Percentiles rank a stretch among this genome's conserved stretches.
Evolutionary conservation across 306 rosid genomes (phyloP).

Genomic region (Amphicarpaea edgeworthii): DNA sequence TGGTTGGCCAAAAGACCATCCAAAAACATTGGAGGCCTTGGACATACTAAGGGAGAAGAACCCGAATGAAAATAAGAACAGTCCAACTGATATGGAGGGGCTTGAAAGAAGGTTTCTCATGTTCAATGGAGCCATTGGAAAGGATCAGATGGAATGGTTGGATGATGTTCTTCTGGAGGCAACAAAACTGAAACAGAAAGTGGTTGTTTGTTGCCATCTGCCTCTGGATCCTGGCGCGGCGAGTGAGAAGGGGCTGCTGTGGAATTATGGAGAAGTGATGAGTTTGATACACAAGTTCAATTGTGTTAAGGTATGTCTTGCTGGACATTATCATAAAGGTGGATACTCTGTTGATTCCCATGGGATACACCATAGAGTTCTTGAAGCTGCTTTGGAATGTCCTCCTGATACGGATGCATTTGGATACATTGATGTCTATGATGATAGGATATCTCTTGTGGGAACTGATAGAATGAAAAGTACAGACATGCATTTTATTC

Average conservation of each 20-base stretch:
- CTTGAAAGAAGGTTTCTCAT: conserved; percentile 81
- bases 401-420: conserved; percentile 82
- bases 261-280: conserved; percentile 91
- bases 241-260: conserved; percentile 59
- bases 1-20: conserved; percentile 90
- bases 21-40: conserved; percentile 65
- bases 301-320: conserved; percentile 83
- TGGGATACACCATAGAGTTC: conserved; percentile 84
- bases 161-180: conserved; percentile 76
- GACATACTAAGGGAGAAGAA: conserved; percentile 68
- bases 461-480: conserved; percentile 73
- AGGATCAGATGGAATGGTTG: conserved; percentile 88
- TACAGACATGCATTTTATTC: conserved; percentile 69
- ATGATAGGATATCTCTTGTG: conserved; percentile 63
- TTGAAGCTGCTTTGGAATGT: conserved; percentile 96
- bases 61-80: conserved; percentile 84
- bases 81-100: conserved; percentile 73
- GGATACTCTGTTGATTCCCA: conserved; percentile 80
- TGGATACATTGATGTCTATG: conserved; percentile 74
- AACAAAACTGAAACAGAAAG: conserved; percentile 71
- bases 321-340: conserved; percentile 87
- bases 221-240: conserved; percentile 82
- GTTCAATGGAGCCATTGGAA: conserved; percentile 95
- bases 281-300: conserved; percentile 68
- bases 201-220: conserved; percentile 78